Percentiles rank a stretch among this genome's conserved stretches.
Evolutionary conservation across 768 basidiomycete genomes (phyloP).

Genomic region (Podaxis sp.): DNA sequence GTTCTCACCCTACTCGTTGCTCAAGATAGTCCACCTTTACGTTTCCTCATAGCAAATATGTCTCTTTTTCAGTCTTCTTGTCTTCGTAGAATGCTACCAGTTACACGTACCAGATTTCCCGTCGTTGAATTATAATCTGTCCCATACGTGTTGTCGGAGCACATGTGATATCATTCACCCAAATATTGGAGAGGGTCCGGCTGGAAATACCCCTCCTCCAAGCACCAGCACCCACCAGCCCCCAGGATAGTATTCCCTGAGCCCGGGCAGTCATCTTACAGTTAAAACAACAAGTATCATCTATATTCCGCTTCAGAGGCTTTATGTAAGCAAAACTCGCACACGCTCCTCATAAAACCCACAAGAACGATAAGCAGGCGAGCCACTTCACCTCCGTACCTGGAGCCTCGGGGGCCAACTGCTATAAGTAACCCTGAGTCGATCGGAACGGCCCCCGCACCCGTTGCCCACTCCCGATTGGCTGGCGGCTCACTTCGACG

Average conservation of each 20-base stretch:
- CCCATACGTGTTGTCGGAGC: not conserved
- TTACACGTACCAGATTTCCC: not conserved
- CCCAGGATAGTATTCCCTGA: too few relatives aligned
- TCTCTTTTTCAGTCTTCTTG: not conserved
- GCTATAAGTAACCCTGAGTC: not conserved
- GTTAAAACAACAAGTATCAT: too few relatives aligned
- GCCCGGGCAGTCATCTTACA: too few relatives aligned
- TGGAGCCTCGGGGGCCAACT: not conserved
- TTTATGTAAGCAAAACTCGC: not conserved
- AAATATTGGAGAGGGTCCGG: not conserved
- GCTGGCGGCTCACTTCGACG: not conserved
- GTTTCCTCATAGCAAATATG: constrained; percentile 3
- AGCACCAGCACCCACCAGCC: not conserved
- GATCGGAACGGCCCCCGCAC: not conserved
- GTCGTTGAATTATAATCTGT: not conserved
- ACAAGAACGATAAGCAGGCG: not conserved
- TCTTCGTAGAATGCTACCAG: not conserved
- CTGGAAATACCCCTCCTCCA: not conserved
- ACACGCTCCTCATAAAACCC: not conserved
- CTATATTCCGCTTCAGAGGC: too few relatives aligned
- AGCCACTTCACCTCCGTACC: not conserved
- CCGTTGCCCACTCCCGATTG: not conserved
- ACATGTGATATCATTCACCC: not conserved
- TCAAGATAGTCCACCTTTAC: not conserved
- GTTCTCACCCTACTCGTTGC: constrained; percentile 12